phyloP scores from a whole-genome alignment of 2,329 filamentous ascomycete genomes.

The Pseudogymnoascus sp. region DNA sequence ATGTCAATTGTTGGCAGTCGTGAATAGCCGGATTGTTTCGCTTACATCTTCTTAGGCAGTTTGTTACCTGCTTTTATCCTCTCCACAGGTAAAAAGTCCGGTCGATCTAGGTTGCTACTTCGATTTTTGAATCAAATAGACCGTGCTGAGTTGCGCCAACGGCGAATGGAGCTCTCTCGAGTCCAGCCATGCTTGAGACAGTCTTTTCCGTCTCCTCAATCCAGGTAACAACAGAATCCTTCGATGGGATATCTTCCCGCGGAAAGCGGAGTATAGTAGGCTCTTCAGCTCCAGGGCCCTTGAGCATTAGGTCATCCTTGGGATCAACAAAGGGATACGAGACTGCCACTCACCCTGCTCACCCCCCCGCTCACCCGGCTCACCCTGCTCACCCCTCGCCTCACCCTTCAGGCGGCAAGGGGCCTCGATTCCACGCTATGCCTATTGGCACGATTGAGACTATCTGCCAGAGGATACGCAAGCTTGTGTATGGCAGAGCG shows the following conservation, averaged over 20 bases:
- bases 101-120: not conserved
- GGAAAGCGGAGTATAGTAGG: not conserved
- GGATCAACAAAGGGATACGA: not conserved
- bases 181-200: not conserved
- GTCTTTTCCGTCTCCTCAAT: not conserved
- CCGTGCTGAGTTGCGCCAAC: not conserved
- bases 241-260: not conserved
- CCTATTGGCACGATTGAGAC: too few relatives aligned
- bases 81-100: not conserved
- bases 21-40: not conserved
- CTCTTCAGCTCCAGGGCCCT: not conserved
- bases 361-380: too few relatives aligned
- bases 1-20: not conserved
- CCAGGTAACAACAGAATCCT: not conserved
- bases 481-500: too few relatives aligned
- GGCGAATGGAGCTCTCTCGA: not conserved
- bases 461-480: too few relatives aligned
- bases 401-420: too few relatives aligned
- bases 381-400: too few relatives aligned
- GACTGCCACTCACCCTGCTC: not conserved
- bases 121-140: not conserved
- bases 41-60: not conserved
- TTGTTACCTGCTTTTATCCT: not conserved
- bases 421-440: too few relatives aligned
- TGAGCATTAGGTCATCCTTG: not conserved